phyloP scores from a whole-genome alignment of 2,329 filamentous ascomycete species.

The Exutisphaerella laricina region DNA sequence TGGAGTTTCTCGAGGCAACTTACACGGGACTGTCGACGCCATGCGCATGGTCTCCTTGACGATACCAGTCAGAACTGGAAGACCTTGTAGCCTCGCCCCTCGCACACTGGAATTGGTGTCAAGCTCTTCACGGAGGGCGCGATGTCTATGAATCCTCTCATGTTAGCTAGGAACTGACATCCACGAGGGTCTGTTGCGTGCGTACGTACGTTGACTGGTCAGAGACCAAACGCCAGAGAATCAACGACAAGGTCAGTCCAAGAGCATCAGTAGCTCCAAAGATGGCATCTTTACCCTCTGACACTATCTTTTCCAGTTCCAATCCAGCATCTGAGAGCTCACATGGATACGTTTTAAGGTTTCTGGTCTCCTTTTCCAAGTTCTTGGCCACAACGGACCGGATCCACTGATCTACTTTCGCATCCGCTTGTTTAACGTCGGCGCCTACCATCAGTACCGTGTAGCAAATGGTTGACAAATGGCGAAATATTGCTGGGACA shows the following conservation, averaged over 20 bases:
- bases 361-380: background rate
- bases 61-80: background rate
- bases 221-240: constrained; percentile 1
- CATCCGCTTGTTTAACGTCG: background rate
- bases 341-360: background rate
- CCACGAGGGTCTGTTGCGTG: background rate
- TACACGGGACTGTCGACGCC: constrained; percentile 1
- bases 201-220: background rate
- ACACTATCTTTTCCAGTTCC: background rate
- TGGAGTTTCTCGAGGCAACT: background rate
- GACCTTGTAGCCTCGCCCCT: background rate
- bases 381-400: background rate
- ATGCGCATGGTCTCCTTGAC: constrained; percentile 1
- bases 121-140: constrained; percentile 1
- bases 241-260: background rate
- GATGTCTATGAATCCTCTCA: background rate
- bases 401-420: background rate
- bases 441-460: background rate
- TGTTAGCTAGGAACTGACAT: background rate
- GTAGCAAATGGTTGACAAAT: background rate
- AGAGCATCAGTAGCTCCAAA: constrained; percentile 2
- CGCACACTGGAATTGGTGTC: background rate
- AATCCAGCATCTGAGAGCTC: background rate
- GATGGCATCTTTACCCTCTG: constrained; percentile 3
- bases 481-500: background rate